phyloP scores from a whole-genome alignment of 2,329 filamentous ascomycete species.

The Periconia macrospinosa region DNA sequence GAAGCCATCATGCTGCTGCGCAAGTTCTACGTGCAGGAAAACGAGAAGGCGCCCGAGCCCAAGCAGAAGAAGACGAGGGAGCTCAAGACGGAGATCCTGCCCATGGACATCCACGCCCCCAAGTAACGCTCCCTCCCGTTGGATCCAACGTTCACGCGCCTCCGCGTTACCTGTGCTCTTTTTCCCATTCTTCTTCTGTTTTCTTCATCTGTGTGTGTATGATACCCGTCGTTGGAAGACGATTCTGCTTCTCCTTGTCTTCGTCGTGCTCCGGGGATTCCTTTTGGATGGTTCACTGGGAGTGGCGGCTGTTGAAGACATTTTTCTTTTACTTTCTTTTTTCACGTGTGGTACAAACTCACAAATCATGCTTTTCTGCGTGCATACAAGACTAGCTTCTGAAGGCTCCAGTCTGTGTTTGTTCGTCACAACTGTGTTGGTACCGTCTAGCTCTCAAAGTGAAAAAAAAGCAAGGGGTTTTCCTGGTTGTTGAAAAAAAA shows the following conservation, averaged over 20 bases:
- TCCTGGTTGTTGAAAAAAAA: too few relatives aligned
- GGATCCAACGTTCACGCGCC: slow-evolving; percentile 7
- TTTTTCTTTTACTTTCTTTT: too few relatives aligned
- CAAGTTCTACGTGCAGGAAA: slow-evolving; percentile 97
- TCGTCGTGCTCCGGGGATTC: too few relatives aligned
- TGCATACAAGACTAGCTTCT: background rate
- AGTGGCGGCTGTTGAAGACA: too few relatives aligned
- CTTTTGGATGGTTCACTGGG: too few relatives aligned
- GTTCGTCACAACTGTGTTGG: too few relatives aligned
- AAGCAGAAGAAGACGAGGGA: slow-evolving; percentile 66
- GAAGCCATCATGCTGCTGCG: slow-evolving; percentile 91
- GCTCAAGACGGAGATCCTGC: slow-evolving; percentile 61
- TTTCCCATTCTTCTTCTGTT: background rate
- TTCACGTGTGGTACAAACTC: too few relatives aligned
- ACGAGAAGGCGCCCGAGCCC: slow-evolving; percentile 75
- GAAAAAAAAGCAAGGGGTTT: too few relatives aligned
- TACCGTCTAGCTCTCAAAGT: too few relatives aligned
- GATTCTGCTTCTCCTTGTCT: too few relatives aligned
- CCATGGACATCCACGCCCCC: slow-evolving; percentile 46
- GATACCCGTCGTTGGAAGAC: background rate
- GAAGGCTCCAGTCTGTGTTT: background rate
- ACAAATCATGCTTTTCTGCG: too few relatives aligned
- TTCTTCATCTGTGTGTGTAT: background rate
- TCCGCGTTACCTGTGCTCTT: slow-evolving; percentile 16
- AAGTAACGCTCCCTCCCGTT: slow-evolving; percentile 15